Evolutionary conservation across 176 grass and related monocot genomes (phyloP).

Genomic region (Triticum timopheevii): DNA sequence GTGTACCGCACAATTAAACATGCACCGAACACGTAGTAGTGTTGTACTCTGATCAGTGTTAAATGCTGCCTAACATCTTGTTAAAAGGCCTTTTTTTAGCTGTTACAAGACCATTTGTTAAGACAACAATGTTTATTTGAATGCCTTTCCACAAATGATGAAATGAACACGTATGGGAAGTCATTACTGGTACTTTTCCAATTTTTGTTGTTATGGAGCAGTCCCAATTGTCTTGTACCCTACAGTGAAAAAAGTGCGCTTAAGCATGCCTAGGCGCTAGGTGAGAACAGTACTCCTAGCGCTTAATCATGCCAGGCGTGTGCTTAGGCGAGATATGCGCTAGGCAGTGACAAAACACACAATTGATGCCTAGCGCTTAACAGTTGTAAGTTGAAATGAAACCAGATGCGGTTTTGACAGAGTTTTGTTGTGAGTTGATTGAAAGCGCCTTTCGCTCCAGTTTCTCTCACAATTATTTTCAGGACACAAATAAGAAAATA

Average conservation of each 20-base stretch:
- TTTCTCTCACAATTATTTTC: neutral
- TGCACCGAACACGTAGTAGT: neutral
- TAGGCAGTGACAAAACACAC: neutral
- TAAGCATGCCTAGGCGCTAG: neutral
- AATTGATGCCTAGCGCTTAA: neutral
- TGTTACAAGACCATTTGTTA: neutral
- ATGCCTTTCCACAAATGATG: neutral
- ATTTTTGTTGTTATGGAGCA: neutral
- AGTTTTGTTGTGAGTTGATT: neutral
- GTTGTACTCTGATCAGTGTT: neutral
- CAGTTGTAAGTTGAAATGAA: neutral
- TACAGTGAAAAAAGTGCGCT: neutral
- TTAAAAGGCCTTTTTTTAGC: neutral
- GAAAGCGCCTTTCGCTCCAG: neutral
- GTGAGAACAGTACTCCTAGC: neutral
- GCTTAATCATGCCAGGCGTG: neutral
- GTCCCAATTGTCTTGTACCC: neutral
- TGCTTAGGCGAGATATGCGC: neutral
- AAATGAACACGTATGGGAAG: neutral
- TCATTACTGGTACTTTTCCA: neutral
- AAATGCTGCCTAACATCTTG: conserved; percentile 1
- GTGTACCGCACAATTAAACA: neutral
- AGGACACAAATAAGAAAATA: neutral
- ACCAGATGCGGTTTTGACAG: neutral
- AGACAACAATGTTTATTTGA: neutral